These are phyloP conservation scores for Allium sativum DNA, from an alignment of 106 monocot genomes.

Conservation along the genomic window DNA sequence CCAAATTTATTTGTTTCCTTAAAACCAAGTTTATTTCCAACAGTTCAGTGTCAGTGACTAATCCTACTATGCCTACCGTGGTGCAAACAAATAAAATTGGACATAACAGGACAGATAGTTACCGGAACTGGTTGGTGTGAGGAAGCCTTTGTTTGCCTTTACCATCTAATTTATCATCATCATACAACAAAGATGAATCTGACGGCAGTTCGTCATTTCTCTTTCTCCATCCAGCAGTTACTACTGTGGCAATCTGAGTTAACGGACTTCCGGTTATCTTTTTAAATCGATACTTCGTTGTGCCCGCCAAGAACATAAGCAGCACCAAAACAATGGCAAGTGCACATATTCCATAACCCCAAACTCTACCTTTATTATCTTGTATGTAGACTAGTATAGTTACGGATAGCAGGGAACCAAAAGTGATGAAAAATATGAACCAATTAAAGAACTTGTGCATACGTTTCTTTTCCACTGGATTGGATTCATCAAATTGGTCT, in stretches of 20 bases:
- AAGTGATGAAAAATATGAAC: conserved; percentile 31
- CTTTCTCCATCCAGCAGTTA: conserved; percentile 31
- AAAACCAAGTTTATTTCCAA: too few relatives aligned
- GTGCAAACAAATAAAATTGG: too few relatives aligned
- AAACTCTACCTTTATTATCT: conserved; percentile 33
- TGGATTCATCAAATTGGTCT: conserved; percentile 60
- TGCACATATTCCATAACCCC: conserved; percentile 59
- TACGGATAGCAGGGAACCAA: conserved; percentile 50
- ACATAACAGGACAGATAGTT: too few relatives aligned
- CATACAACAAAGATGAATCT: conserved; percentile 25
- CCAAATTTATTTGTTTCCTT: too few relatives aligned
- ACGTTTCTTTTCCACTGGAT: conserved; percentile 18
- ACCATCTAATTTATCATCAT: not conserved
- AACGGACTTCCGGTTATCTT: conserved; percentile 55
- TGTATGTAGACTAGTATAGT: conserved; percentile 58
- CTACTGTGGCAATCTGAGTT: conserved; percentile 44
- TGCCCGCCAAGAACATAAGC: conserved; percentile 31
- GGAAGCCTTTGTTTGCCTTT: conserved; percentile 13
- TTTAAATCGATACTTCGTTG: conserved; percentile 40
- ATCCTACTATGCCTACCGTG: too few relatives aligned
- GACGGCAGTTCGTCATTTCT: conserved; percentile 24
- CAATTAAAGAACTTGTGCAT: conserved; percentile 55
- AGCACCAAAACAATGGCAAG: conserved; percentile 26
- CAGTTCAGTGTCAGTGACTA: too few relatives aligned
- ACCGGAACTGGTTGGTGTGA: conserved; percentile 14